Conservation (phyloP, 2,329 filamentous ascomycete genomes). For the Talaromyces sp. region DNA sequence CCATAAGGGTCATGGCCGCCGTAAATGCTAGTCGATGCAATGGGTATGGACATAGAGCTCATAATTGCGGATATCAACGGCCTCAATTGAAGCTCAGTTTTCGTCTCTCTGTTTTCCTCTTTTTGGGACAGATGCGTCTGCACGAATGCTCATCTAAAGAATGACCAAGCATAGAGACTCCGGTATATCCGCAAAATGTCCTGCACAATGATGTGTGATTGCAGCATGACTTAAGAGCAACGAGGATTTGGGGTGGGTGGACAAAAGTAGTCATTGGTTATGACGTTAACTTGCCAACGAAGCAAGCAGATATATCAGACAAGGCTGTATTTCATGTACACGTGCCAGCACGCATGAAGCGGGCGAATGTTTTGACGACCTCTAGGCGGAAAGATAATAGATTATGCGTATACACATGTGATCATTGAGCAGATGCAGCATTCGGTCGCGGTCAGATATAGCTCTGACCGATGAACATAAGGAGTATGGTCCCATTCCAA, state of each 20-base stretch:
- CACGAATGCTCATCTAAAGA: neutral
- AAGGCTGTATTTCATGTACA: neutral
- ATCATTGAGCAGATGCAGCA: neutral
- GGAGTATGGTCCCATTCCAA: neutral
- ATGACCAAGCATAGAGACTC: neutral
- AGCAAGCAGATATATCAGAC: neutral
- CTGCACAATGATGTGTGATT: neutral
- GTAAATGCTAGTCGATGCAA: neutral
- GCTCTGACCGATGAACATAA: neutral
- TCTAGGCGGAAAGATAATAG: neutral
- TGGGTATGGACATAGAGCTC: neutral
- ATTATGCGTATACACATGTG: neutral
- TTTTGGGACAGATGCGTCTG: neutral
- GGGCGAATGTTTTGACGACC: neutral
- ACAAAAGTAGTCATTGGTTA: neutral
- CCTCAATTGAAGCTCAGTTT: neutral
- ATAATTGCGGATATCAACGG: neutral
- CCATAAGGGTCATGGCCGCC: neutral
- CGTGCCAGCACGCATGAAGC: neutral
- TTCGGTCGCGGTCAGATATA: neutral
- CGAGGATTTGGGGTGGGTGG: neutral
- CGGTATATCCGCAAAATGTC: neutral
- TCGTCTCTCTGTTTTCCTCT: neutral
- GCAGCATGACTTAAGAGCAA: neutral
- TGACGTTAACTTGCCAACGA: neutral